Evolutionary conservation across 768 basidiomycete species (phyloP).

Genomic region (Macrolepiota fuliginosa): DNA sequence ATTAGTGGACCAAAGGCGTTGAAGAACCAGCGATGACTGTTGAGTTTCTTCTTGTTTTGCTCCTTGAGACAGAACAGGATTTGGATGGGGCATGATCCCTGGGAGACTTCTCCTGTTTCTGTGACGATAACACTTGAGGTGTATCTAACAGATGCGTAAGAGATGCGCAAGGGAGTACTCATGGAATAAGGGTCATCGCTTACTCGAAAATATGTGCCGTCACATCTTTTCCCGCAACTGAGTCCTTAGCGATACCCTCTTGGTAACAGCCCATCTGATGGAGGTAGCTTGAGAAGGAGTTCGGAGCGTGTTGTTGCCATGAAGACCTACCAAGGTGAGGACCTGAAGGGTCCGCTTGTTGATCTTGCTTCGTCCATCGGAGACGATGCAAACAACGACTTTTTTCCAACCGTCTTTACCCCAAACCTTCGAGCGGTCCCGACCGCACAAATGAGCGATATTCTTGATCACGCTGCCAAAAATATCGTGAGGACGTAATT

Average conservation of each 20-base stretch:
- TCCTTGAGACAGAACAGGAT: constrained; percentile 91
- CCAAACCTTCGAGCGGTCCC: constrained; percentile 75
- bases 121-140: constrained; percentile 79
- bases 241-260: constrained; percentile 88
- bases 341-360: constrained; percentile 92
- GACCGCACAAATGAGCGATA: constrained; percentile 72
- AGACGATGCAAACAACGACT: constrained; percentile 84
- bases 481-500: constrained; percentile 10
- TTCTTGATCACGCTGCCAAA: constrained; percentile 77
- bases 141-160: constrained; percentile 44
- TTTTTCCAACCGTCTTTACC: constrained; percentile 90
- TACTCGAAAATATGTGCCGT: constrained; percentile 94
- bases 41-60: constrained; percentile 96
- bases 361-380: constrained; percentile 82
- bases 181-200: constrained; percentile 22
- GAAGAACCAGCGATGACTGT: constrained; percentile 97
- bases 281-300: not conserved
- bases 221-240: constrained; percentile 85
- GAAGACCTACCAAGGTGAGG: constrained; percentile 60
- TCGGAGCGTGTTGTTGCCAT: constrained; percentile 1
- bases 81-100: constrained; percentile 78
- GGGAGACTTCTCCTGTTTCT: constrained; percentile 75
- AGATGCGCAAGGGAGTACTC: not conserved
- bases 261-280: constrained; percentile 81
- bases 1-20: constrained; percentile 91